Evolutionary conservation across 2,329 filamentous ascomycete genomes (phyloP), one percentile per base, ranked within the genome.

Genomic region (Aspergillus fumigatiaffinis): DNA sequence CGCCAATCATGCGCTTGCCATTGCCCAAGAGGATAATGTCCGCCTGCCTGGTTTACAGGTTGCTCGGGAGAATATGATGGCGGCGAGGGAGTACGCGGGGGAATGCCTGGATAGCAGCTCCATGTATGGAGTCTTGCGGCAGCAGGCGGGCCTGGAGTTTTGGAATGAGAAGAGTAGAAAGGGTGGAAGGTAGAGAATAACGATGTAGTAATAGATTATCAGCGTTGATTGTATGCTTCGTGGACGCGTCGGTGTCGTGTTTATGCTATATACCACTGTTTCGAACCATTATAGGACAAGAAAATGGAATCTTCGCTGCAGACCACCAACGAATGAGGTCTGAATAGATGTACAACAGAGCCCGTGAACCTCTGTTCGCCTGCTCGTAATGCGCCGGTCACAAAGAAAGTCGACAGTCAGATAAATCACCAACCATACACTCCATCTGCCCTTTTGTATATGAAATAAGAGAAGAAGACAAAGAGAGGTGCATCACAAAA

Each of bases 91-190:
- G 3, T 74, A 72, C 55, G 72, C 61, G 1, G 72, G 72, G 4
- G 71, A 73, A 52, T 74, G 71, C 54, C 61, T 75, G 21, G 72
- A 75, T 54, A 74, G 71, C 60, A 74, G 71, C 52, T 67, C 72
- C 17, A 75, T 75, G 71, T 75, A 75, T 56, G 72, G 72, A 5
- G 57, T 65, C 12, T 52, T 75, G 58, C 68, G 72, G 7, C 72
- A 73, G 56, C 70, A 70, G 60, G 70, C 72, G 6, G 72, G 70
- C 2, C 58, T 75, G 59, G 63, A 65, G 46, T 75, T 75, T 57
- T 74, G 72, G 72, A 75, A 73, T 56, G 71, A 73, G 57, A 74
- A 73, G 64, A 73, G 71, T 56, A 62, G 71, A 12, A 66, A 68
- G 56, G 63, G 53, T 23, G 53, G 49, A 5, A 50, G 14, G 14